These are phyloP conservation scores for Volvariella volvacea DNA, from an alignment of 1,284 basidiomycete genomes.

Conservation along the genomic window DNA sequence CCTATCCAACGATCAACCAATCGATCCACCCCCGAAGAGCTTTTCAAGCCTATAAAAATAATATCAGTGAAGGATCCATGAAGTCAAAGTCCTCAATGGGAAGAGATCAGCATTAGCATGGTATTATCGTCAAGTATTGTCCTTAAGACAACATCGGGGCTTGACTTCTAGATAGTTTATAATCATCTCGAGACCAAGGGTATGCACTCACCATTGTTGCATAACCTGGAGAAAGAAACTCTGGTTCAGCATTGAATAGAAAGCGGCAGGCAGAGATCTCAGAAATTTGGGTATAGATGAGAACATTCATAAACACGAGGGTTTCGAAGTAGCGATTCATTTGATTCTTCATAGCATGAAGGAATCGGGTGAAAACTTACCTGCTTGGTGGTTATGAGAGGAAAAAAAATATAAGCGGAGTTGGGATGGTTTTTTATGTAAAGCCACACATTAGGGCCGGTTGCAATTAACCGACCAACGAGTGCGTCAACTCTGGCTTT, in stretches of 20 bases:
- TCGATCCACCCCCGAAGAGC: too few relatives aligned
- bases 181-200: conserved; percentile 37
- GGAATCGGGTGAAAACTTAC: conserved; percentile 19
- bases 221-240: conserved; percentile 4
- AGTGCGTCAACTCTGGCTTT: conserved; percentile 10
- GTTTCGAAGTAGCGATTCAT: conserved; percentile 86
- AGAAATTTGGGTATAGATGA: conserved; percentile 84
- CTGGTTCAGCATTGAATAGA: too few relatives aligned
- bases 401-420: conserved; percentile 13
- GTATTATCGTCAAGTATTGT: conserved; percentile 60
- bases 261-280: conserved; percentile 31
- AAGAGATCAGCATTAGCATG: conserved; percentile 86
- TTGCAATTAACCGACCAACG: neutral
- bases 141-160: conserved; percentile 73
- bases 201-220: conserved; percentile 29
- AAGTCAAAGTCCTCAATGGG: too few relatives aligned
- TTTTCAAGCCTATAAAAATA: too few relatives aligned
- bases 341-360: conserved; percentile 46
- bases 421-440: conserved; percentile 15
- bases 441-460: conserved; percentile 33
- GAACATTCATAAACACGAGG: conserved; percentile 53
- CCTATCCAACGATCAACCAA: too few relatives aligned
- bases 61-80: too few relatives aligned
- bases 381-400: conserved; percentile 15
- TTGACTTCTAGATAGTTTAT: conserved; percentile 77